phyloP scores from a whole-genome alignment of 139 green algal species.

The Pseudopediastrum boryanum region DNA sequence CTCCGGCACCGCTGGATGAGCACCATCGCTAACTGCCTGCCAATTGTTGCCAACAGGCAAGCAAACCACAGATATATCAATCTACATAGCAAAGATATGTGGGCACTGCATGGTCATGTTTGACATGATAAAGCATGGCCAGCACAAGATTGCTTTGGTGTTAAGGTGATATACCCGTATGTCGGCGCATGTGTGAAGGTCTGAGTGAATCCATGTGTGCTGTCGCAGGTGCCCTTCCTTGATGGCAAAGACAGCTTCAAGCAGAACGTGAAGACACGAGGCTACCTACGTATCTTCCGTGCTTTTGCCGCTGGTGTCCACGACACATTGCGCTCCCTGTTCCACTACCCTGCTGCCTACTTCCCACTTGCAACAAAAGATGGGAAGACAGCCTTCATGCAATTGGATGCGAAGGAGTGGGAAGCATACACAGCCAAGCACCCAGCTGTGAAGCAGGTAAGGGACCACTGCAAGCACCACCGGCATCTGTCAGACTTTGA shows the following conservation, averaged over 20 bases:
- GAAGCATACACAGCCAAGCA: conserved; percentile 55
- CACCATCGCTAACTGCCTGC: too few relatives aligned
- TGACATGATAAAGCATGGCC: not conserved
- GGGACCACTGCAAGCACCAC: too few relatives aligned
- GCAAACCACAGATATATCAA: not conserved
- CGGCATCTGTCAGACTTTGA: not conserved
- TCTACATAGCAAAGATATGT: not conserved
- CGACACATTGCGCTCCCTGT: conserved; percentile 8
- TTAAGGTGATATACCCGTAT: not conserved
- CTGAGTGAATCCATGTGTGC: not conserved
- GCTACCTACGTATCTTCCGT: not conserved
- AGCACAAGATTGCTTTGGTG: not conserved
- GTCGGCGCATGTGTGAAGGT: not conserved
- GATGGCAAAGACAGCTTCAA: conserved; percentile 2
- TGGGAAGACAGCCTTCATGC: conserved; percentile 47
- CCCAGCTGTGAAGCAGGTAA: conserved; percentile 45
- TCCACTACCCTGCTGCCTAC: conserved; percentile 42
- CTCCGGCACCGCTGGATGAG: too few relatives aligned
- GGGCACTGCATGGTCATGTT: not conserved
- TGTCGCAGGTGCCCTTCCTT: conserved; percentile 32
- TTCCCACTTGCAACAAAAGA: conserved; percentile 35
- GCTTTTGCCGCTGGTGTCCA: conserved; percentile 7
- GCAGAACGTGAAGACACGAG: not conserved
- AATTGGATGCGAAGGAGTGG: conserved; percentile 34
- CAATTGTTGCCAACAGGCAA: not conserved